Conservation (phyloP, 225 moss, liverwort and hornwort genomes). For the Polytrichum formosum region DNA sequence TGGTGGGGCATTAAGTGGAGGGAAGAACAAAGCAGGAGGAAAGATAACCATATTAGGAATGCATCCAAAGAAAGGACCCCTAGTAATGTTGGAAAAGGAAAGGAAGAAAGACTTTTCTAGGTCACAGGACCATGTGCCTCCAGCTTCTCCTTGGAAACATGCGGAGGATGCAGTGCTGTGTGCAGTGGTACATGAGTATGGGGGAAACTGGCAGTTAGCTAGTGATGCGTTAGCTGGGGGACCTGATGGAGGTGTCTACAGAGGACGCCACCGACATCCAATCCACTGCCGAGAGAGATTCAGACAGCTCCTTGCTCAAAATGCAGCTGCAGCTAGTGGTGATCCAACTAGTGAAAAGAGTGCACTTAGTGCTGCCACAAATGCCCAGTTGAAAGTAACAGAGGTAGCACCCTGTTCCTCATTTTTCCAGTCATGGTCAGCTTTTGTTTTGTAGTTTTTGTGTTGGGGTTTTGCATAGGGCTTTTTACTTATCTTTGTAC, state of each 20-base stretch:
- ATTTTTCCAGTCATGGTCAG: neutral
- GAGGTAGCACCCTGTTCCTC: constrained; percentile 47
- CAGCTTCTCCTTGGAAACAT: constrained; percentile 72
- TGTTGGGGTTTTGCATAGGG: neutral
- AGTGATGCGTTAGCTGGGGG: constrained; percentile 83
- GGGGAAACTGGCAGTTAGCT: constrained; percentile 94
- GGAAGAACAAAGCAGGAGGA: constrained; percentile 55
- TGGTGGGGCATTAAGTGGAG: constrained; percentile 13
- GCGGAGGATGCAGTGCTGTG: constrained; percentile 90
- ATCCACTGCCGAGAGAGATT: constrained; percentile 85
- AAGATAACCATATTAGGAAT: constrained; percentile 64
- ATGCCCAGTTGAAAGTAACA: constrained; percentile 75
- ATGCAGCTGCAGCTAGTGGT: constrained; percentile 67
- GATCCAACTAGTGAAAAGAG: constrained; percentile 72
- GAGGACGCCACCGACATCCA: constrained; percentile 86
- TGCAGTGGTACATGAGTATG: constrained; percentile 97
- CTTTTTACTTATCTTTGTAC: neutral
- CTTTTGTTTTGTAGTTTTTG: neutral
- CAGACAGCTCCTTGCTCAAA: constrained; percentile 82
- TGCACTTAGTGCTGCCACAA: constrained; percentile 52
- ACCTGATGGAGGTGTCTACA: constrained; percentile 77
- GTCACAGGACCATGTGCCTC: constrained; percentile 60
- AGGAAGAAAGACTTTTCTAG: constrained; percentile 71
- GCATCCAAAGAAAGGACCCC: constrained; percentile 69
- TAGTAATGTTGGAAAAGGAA: constrained; percentile 93